Evolutionary conservation across 345 rosid species (phyloP).

Genomic region (Moricandia arvensis): DNA sequence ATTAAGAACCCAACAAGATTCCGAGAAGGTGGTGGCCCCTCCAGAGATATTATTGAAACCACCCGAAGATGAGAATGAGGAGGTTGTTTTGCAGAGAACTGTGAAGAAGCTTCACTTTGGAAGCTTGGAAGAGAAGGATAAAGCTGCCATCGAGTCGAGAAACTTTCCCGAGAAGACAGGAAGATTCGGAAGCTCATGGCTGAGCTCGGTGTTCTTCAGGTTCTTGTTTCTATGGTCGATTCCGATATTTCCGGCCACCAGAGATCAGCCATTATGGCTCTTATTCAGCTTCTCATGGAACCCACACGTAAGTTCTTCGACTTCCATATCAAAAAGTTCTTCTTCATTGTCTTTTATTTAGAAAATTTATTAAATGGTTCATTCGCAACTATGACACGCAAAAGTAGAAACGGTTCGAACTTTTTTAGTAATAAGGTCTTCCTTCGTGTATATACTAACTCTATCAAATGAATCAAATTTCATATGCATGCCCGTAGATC

Average conservation of each 20-base stretch:
- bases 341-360: background rate
- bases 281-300: slow-evolving; percentile 83
- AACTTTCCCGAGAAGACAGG: slow-evolving; percentile 57
- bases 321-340: background rate
- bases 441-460: too few relatives aligned
- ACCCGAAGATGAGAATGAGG: slow-evolving; percentile 31
- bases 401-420: background rate
- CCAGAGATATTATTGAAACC: background rate
- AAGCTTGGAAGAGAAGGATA: slow-evolving; percentile 64
- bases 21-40: slow-evolving; percentile 3
- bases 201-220: slow-evolving; percentile 81
- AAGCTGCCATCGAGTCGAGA: slow-evolving; percentile 62
- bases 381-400: background rate
- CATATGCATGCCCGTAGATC: background rate
- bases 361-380: background rate
- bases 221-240: slow-evolving; percentile 67
- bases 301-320: slow-evolving; percentile 59
- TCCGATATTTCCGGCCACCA: slow-evolving; percentile 45
- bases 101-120: slow-evolving; percentile 92
- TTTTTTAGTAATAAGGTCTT: too few relatives aligned
- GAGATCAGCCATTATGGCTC: slow-evolving; percentile 59
- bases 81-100: slow-evolving; percentile 60
- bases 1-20: slow-evolving; percentile 19
- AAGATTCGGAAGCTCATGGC: slow-evolving; percentile 66
- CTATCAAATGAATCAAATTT: background rate